Base-by-base conservation (phyloP, 2,329 filamentous ascomycete genomes). In the Grosmannia huntii region DNA sequence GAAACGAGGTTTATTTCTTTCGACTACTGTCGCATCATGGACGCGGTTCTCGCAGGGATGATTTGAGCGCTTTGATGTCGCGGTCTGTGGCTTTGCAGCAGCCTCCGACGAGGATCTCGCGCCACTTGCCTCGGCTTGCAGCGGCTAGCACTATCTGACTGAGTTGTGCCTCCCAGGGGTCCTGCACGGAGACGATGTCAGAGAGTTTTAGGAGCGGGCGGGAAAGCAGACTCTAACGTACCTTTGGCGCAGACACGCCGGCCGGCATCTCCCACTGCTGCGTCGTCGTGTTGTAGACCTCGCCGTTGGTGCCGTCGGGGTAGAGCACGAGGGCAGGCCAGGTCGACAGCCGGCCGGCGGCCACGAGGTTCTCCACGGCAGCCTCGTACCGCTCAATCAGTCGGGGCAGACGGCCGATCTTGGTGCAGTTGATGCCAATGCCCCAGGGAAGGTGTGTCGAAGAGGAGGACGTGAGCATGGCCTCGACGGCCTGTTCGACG, bases 361-460 rank as follows among this genome's bases (percentile, higher is more conserved):
- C 56, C 1, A 75, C 58, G 62, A 81, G 56, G n/a, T 59, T 62
- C 11, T 61, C 59, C 19, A 83, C 66, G 10, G 72, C 75, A 4
- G 69, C 72, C 64, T 85, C 81, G 55, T 80, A 85, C 54, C 77
- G 72, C 21, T 68, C 69, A 21, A 89, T 69, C 19, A 86, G 69
- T 0, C 69, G 65, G 2, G 78, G 76, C 33, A 89, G 72, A 66
- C 86, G 83, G 55, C 77, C 74, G 38, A 87, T 76, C 67, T 85
- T 86, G 44, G 78, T 87, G 68, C 84, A 87, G 68, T 87, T 87
- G 65, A 87, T 77, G 1, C 85, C 84, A 27, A 88, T 75, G 0
- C 79, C 84, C 78, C 79, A 84, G 0, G 84, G 84, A 12, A 58
- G 6, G 19, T 9, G 33, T 4, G 55, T 6, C 6, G 27, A 25